Conservation (phyloP, 345 rosid species). For the Populus tremula region DNA sequence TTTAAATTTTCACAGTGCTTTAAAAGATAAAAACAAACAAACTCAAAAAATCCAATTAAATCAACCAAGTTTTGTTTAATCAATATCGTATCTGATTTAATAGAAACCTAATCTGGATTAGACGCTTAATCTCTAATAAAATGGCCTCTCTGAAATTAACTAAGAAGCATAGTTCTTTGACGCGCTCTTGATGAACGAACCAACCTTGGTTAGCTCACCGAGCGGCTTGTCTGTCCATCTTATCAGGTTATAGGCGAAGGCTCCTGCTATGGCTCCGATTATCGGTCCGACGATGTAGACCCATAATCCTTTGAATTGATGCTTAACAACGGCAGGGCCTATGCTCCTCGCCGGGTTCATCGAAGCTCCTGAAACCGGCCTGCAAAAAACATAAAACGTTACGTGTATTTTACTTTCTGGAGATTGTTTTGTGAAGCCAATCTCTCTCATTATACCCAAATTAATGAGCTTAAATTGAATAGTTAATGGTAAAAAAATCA, state of each 20-base stretch:
- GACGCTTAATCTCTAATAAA: too few relatives aligned
- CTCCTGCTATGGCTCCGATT: slow-evolving; percentile 53
- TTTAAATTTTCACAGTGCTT: too few relatives aligned
- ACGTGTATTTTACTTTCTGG: neutral
- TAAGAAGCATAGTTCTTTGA: too few relatives aligned
- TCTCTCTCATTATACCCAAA: too few relatives aligned
- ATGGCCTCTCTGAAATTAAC: too few relatives aligned
- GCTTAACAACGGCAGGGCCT: slow-evolving; percentile 67
- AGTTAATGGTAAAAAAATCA: slow-evolving; percentile 5
- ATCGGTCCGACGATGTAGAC: slow-evolving; percentile 56
- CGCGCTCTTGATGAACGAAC: neutral
- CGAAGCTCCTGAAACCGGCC: slow-evolving; percentile 70
- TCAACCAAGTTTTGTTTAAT: too few relatives aligned
- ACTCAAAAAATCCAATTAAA: too few relatives aligned
- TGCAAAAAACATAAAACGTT: slow-evolving; percentile 15
- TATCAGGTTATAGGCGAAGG: slow-evolving; percentile 47
- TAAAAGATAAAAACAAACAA: too few relatives aligned
- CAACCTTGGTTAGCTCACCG: slow-evolving; percentile 8
- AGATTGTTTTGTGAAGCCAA: too few relatives aligned
- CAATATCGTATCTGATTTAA: too few relatives aligned
- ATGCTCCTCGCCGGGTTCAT: slow-evolving; percentile 88
- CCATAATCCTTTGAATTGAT: slow-evolving; percentile 53
- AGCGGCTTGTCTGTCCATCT: slow-evolving; percentile 56
- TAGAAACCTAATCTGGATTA: too few relatives aligned
- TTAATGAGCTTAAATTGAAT: too few relatives aligned